Evolutionary conservation across 2,329 filamentous ascomycete species (phyloP).

Genomic region (Penicillium paneum): DNA sequence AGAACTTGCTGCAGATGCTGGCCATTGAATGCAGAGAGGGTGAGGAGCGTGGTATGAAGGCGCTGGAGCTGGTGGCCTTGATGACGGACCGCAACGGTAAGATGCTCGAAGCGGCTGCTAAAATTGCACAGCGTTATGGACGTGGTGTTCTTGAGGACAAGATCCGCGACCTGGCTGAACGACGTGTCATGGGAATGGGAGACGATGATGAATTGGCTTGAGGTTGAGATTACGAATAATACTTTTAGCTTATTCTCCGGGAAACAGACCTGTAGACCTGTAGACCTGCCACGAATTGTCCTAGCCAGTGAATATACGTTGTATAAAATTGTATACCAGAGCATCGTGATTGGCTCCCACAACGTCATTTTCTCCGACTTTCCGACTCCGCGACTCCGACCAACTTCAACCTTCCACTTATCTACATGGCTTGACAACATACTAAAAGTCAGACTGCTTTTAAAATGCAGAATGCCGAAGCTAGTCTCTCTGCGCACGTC

Average conservation of each 20-base stretch:
- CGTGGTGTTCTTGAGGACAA: conserved; percentile 78
- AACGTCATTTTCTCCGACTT: conserved; percentile 11
- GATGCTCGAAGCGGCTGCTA: conserved; percentile 87
- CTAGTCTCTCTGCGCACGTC: conserved; percentile 15
- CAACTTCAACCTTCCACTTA: not conserved
- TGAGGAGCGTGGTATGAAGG: conserved; percentile 91
- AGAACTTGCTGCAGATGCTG: conserved; percentile 82
- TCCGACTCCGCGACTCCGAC: not conserved
- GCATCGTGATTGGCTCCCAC: conserved; percentile 16
- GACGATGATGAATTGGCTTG: conserved; percentile 50
- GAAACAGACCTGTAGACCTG: not conserved
- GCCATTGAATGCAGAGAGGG: conserved; percentile 87
- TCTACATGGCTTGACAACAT: conserved; percentile 16
- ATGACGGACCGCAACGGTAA: conserved; percentile 80
- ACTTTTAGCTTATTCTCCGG: not conserved
- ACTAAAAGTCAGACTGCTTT: conserved; percentile 3
- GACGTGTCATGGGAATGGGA: conserved; percentile 59
- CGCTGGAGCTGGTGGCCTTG: conserved; percentile 81
- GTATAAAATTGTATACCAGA: not conserved
- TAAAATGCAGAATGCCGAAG: conserved; percentile 29
- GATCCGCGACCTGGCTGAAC: conserved; percentile 81
- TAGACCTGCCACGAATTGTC: not conserved
- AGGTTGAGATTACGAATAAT: not conserved
- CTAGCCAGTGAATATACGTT: no score
- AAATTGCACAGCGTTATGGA: conserved; percentile 83